These are phyloP conservation scores for Periconia macrospinosa DNA, from an alignment of 2,329 filamentous ascomycete genomes.

Conservation along the genomic window DNA sequence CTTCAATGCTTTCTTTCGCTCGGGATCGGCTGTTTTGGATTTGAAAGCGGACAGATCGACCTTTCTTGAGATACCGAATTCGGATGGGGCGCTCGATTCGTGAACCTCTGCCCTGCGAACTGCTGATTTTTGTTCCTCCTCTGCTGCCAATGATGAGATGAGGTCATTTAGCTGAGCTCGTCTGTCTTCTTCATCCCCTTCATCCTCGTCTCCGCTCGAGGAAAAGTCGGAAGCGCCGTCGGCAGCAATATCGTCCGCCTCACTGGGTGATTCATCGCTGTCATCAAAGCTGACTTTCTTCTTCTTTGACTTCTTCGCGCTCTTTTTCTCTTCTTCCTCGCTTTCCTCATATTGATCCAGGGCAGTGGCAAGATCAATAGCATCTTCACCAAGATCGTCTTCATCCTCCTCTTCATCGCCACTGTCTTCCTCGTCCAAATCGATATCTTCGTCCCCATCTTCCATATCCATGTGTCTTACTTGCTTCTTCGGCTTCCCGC, in stretches of 20 bases:
- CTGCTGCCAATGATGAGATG: slow-evolving; percentile 64
- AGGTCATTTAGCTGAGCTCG: slow-evolving; percentile 68
- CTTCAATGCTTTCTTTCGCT: slow-evolving; percentile 78
- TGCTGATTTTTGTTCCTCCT: slow-evolving; percentile 39
- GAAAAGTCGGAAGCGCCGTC: slow-evolving; percentile 55
- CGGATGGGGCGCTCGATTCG: slow-evolving; percentile 64
- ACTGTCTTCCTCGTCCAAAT: slow-evolving; percentile 52
- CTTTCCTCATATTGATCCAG: slow-evolving; percentile 54
- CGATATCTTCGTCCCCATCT: slow-evolving; percentile 43
- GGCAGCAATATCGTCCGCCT: slow-evolving; percentile 48
- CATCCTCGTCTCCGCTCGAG: slow-evolving; percentile 48
- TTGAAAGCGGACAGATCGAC: slow-evolving; percentile 77
- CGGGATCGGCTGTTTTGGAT: slow-evolving; percentile 70
- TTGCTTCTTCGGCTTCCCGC: slow-evolving; percentile 42
- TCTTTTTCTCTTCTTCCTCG: slow-evolving; percentile 31
- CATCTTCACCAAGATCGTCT: slow-evolving; percentile 65
- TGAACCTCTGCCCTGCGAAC: slow-evolving; percentile 49
- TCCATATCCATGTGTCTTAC: slow-evolving; percentile 27
- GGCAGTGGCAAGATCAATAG: slow-evolving; percentile 64
- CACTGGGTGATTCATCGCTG: slow-evolving; percentile 57
- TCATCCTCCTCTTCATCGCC: slow-evolving; percentile 58
- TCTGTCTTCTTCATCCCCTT: slow-evolving; percentile 51
- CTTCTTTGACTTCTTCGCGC: slow-evolving; percentile 30
- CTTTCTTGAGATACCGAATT: slow-evolving; percentile 65
- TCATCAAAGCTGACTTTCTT: slow-evolving; percentile 49